Percentiles rank a stretch among this genome's conserved stretches.
Conservation (phyloP, 495 filamentous ascomycete genomes). For the Podospora tetraspora region DNA sequence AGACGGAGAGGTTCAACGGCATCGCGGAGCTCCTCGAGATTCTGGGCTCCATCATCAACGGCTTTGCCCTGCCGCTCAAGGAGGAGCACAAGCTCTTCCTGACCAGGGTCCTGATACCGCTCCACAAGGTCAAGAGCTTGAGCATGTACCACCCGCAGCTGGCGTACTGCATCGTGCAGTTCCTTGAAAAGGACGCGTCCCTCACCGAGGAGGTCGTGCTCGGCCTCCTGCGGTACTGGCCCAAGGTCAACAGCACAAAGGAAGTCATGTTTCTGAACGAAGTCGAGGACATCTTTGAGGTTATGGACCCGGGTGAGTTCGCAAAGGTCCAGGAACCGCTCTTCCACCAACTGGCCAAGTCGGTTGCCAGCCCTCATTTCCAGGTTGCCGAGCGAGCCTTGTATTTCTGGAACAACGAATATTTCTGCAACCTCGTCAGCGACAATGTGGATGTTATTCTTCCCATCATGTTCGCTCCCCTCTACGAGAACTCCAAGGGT, state of each 20-base stretch:
- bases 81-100: slow-evolving; percentile 99
- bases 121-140: slow-evolving; percentile 97
- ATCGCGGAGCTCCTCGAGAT: slow-evolving; percentile 97
- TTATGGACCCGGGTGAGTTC: slow-evolving; percentile 98
- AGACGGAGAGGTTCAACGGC: slow-evolving; percentile 97
- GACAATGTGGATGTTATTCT: slow-evolving; percentile 98
- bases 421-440: slow-evolving; percentile 98
- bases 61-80: slow-evolving; percentile 93
- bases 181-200: slow-evolving; percentile 95
- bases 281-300: slow-evolving; percentile 99
- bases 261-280: slow-evolving; percentile 99
- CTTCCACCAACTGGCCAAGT: slow-evolving; percentile 96
- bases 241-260: slow-evolving; percentile 98
- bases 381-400: slow-evolving; percentile 96
- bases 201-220: slow-evolving; percentile 98
- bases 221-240: slow-evolving; percentile 93
- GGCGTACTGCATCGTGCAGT: slow-evolving; percentile 98
- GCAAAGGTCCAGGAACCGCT: slow-evolving; percentile 97
- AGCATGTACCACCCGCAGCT: slow-evolving; percentile 99
- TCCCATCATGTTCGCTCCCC: slow-evolving; percentile 97
- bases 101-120: slow-evolving; percentile 82
- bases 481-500: slow-evolving; percentile 99
- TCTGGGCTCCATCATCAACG: slow-evolving; percentile 97
- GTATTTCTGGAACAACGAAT: slow-evolving; percentile 99
- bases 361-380: slow-evolving; percentile 97